phyloP scores from a whole-genome alignment of 1,284 basidiomycete species.

The Singerocomus rubriflavus region DNA sequence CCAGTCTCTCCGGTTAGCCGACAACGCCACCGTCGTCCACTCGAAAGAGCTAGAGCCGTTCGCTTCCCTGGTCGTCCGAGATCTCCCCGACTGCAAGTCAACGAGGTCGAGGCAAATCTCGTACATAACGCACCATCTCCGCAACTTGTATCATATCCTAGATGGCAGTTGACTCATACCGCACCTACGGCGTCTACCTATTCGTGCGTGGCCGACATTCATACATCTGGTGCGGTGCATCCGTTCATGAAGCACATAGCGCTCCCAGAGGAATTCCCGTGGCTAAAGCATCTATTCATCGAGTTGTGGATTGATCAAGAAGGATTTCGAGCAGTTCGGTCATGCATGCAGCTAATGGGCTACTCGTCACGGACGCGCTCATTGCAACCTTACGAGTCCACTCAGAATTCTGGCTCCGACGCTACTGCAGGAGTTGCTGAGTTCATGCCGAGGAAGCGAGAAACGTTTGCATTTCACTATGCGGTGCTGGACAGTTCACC shows the following conservation, averaged over 20 bases:
- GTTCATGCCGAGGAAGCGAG: slow-evolving; percentile 58
- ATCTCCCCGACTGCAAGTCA: slow-evolving; percentile 24
- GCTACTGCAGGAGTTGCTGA: slow-evolving; percentile 46
- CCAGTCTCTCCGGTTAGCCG: slow-evolving; percentile 18
- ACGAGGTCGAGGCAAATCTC: slow-evolving; percentile 16
- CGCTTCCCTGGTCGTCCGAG: slow-evolving; percentile 25
- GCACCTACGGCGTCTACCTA: not conserved
- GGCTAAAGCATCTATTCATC: slow-evolving; percentile 53
- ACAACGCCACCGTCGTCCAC: slow-evolving; percentile 29
- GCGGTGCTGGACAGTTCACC: slow-evolving; percentile 67
- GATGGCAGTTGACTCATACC: slow-evolving; percentile 14
- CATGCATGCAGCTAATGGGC: slow-evolving; percentile 57
- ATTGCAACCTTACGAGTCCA: slow-evolving; percentile 27
- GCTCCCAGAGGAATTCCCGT: slow-evolving; percentile 42
- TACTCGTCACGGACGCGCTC: slow-evolving; percentile 40
- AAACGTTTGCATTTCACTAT: slow-evolving; percentile 67
- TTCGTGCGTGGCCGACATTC: slow-evolving; percentile 5
- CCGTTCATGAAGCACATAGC: slow-evolving; percentile 13
- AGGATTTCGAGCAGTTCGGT: slow-evolving; percentile 61
- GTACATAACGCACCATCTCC: not conserved
- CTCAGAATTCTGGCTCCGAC: slow-evolving; percentile 23
- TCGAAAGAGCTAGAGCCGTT: slow-evolving; percentile 31
- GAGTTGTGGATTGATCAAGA: slow-evolving; percentile 79
- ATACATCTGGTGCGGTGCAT: slow-evolving; percentile 12
- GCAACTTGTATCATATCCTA: slow-evolving; percentile 1